Percentiles rank a stretch among this genome's conserved stretches.
phyloP scores from a whole-genome alignment of 331 rosid species.

The Quercus tomentella region DNA sequence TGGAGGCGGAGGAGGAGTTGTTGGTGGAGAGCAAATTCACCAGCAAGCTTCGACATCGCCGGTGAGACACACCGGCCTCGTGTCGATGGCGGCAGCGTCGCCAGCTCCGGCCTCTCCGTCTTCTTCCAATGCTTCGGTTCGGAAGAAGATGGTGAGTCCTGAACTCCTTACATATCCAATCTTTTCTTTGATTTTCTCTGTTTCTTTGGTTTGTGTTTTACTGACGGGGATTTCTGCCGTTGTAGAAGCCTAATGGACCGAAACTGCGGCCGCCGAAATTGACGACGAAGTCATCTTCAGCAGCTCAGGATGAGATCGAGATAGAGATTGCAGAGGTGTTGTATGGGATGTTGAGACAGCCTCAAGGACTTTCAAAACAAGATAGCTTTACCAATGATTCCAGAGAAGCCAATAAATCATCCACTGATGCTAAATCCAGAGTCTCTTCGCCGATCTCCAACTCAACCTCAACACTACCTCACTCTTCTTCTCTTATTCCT shows the following conservation, averaged over 20 bases:
- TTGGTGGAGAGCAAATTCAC: slow-evolving; percentile 55
- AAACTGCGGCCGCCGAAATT: slow-evolving; percentile 74
- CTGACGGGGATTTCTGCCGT: slow-evolving; percentile 26
- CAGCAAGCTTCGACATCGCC: slow-evolving; percentile 77
- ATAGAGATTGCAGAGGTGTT: slow-evolving; percentile 95
- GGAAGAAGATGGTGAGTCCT: slow-evolving; percentile 85
- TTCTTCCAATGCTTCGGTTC: slow-evolving; percentile 64
- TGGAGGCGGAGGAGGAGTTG: slow-evolving; percentile 51
- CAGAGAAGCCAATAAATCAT: slow-evolving; percentile 47
- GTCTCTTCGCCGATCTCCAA: slow-evolving; percentile 84
- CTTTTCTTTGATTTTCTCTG: background rate
- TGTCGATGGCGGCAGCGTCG: slow-evolving; percentile 26
- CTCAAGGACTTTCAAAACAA: slow-evolving; percentile 80
- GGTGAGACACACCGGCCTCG: slow-evolving; percentile 40
- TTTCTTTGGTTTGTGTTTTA: background rate
- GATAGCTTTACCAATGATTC: slow-evolving; percentile 46
- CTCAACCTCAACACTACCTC: slow-evolving; percentile 35
- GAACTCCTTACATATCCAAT: background rate
- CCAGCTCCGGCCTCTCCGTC: slow-evolving; percentile 71
- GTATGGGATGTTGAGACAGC: slow-evolving; percentile 91
- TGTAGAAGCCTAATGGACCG: slow-evolving; percentile 73
- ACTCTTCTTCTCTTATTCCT: slow-evolving; percentile 30
- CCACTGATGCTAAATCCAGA: slow-evolving; percentile 61
- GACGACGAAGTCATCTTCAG: slow-evolving; percentile 46
- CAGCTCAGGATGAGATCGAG: slow-evolving; percentile 88